Evolutionary conservation across 805 yeast genomes (phyloP), one percentile per base, ranked within the genome.

Genomic region (Candida anglica): DNA sequence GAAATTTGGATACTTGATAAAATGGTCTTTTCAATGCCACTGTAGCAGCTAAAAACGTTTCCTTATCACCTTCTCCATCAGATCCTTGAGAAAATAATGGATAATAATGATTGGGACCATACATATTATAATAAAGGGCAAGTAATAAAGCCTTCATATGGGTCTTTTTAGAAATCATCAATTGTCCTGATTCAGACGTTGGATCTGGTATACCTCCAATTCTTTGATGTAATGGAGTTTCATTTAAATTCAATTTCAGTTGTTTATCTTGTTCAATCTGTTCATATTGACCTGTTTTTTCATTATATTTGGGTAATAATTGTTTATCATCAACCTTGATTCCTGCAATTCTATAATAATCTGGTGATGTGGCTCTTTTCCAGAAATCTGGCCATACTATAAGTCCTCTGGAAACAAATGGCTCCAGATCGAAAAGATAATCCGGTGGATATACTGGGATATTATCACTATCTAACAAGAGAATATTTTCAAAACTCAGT

Each of bases 311-410:
- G 3, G 64, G 66, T 19, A 52, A 43, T n/a, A 58, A 48, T 14
- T 56, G 44, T 3, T 42, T 40, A 20, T 46, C 41, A 33, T 65
- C 54, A 14, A 63, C 33, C 1, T 45, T 38, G 17, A 77, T 62
- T 2, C 77, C 84, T 0, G 86, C 86, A 43, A 86, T 77, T 19
- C 75, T 73, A 56, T 82, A 86, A 47, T 73, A 81, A 24, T 62
- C 60, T 5, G 95, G 95, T 1, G 85, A 75, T 1, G 89, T 84
- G 5, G 89, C 78, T 43, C 95, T 71, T 55, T 81, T 75, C 95
- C 95, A 86, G 55, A 79, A 86, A 57, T 86, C 96, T 2, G 95
- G 94, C 91, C 94, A 86, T 2, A 79, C 66, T 20, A 81, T 68
- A 53, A 81, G 54, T 3, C 85, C 83, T 24, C 60, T 55, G 10